Evolutionary conservation across 805 yeast genomes (phyloP), one percentile per base, ranked within the genome.

Genomic region (Kluyveromyces starmeri): DNA sequence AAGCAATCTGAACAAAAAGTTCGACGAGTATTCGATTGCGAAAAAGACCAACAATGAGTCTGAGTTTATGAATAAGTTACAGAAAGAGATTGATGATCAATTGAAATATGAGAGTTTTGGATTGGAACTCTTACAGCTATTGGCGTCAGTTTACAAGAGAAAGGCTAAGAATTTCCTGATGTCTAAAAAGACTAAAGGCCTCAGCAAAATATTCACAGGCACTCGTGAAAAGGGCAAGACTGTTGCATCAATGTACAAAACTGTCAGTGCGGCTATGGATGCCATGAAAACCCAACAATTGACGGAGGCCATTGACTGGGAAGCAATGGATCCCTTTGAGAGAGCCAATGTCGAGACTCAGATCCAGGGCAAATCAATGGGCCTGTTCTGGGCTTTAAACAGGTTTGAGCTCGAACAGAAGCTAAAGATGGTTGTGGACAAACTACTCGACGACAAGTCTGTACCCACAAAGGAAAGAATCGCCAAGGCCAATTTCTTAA

Each of bases 71-170:
- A 47, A 48, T 9, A 74, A 75, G 44, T 62, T 83, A 19, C 58
- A 62, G 25, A 62, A 64, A 36, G 92, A 83, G 51, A 72, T 82
- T 28, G 88, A 82, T 45, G 12, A 30, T 11, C 82, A 82, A 41
- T 65, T 92, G 53, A 92, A 92, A 58, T 74, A 85, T 70, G 98
- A 92, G 66, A 83, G 95, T 35, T 92, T 92, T 62, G 99, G 99
- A 10, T 61, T 89, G 33, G 95, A 89, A 59, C 67, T 92, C 33
- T 64, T 89, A 44, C 86, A 80, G 45, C 64, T 89, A 13, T 80
- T 92, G 41, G 96, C 97, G 13, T 71, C 70, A 40, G 73, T 83
- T 4, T 92, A 92, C 59, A 68, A 68, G 37, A 66, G 71, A 22
- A 85, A 85, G 51, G 94, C 94, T 2, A 66, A 73, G 38, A 83